Base-by-base conservation (phyloP, 768 basidiomycete species). In the Naematelia aurantialba region DNA sequence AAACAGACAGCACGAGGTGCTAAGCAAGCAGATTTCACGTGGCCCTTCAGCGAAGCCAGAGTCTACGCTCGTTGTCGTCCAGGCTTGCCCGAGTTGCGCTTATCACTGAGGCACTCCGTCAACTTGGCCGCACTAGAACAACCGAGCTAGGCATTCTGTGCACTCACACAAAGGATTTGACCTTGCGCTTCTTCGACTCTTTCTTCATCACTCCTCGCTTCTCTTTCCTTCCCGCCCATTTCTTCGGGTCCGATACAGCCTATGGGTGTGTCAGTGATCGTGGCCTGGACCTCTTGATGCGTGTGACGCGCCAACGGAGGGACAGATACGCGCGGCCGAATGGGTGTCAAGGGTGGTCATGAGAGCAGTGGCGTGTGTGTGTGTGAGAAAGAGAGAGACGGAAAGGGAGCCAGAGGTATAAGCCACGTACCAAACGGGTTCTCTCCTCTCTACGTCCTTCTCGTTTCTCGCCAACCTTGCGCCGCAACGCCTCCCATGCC, bases 181-280 rank as follows among this genome's bases (percentile, higher is more conserved):
- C 62, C 76, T 90, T 92, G 68, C 89, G 79, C 75, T 93, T 93
- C 71, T 86, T 82, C 63, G 87, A 87, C 66, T 89, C 89, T 77
- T 90, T 91, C 80, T 93, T 93, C 66, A 83, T 80, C 10, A 76
- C 76, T 62, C 89, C 89, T 63, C 85, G 79, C 64, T 87, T 86
- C 56, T 83, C 70, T 75, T 88, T 91, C 58, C 89, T 80, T 73
- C 83, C 86, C 14, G 89, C 88, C 22, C 88, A 86, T 1, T 82
- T 84, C 66, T 87, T 84, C 0, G 92, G 91, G 67, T 91, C 82
- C 0, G 82, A 83, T 5, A 87, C 82, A 10, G 80, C 83, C 80
- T 89, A 79, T n/a, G 80, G 34, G 17, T 62, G 34, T 8, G 34
- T 61, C 51, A 42, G 39, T 48, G 22, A 55, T 48, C 44, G 58